Evolutionary conservation across 1,284 basidiomycete genomes (phyloP).

Genomic region (Neolentinus lepideus): DNA sequence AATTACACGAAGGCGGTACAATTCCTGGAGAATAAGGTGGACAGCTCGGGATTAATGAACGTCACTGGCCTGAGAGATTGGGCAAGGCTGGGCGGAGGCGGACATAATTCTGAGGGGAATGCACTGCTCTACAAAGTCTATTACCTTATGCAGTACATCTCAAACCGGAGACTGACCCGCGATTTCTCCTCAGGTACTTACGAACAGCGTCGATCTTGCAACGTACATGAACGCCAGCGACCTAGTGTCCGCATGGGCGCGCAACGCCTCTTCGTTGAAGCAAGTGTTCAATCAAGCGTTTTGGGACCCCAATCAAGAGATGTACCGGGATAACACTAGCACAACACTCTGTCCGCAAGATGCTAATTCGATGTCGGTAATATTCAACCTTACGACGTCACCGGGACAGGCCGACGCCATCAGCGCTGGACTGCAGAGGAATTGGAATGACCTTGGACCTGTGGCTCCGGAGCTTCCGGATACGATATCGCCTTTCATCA

Average conservation of each 20-base stretch:
- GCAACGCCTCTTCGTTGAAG: constrained; percentile 37
- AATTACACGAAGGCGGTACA: constrained; percentile 43
- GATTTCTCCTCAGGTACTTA: constrained; percentile 28
- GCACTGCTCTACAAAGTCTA: constrained; percentile 37
- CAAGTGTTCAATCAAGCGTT: constrained; percentile 32
- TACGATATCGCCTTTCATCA: constrained; percentile 44
- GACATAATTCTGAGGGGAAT: constrained; percentile 42
- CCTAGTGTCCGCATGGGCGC: constrained; percentile 26
- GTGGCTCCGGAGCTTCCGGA: constrained; percentile 43
- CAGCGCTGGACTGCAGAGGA: constrained; percentile 34
- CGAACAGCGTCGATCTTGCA: constrained; percentile 41
- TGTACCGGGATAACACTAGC: constrained; percentile 39
- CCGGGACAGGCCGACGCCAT: constrained; percentile 31
- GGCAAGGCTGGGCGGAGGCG: constrained; percentile 39
- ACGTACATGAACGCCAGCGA: constrained; percentile 26
- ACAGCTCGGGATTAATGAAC: constrained; percentile 37
- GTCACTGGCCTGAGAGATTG: constrained; percentile 41
- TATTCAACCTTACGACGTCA: constrained; percentile 40
- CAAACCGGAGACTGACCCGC: too few relatives aligned
- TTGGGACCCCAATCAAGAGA: constrained; percentile 33
- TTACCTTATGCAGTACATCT: too few relatives aligned
- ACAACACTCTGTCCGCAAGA: constrained; percentile 41
- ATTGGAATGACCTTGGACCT: constrained; percentile 43
- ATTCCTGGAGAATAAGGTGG: constrained; percentile 34
- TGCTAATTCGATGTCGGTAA: constrained; percentile 41